phyloP scores from a whole-genome alignment of 2,329 filamentous ascomycete genomes.

The Ophiostoma australiae region DNA sequence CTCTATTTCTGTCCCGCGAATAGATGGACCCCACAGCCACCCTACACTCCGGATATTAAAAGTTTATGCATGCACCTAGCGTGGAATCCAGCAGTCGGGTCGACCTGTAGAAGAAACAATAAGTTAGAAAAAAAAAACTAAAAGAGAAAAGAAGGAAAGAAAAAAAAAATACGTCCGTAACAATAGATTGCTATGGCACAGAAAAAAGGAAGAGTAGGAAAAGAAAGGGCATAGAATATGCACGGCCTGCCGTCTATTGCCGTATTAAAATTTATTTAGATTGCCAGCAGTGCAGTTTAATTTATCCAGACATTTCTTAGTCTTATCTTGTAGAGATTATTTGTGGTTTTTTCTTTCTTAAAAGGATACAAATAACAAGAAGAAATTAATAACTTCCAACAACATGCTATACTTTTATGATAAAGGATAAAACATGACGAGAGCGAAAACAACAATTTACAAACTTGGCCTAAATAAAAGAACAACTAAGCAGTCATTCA shows the following conservation, averaged over 20 bases:
- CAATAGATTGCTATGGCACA: not conserved
- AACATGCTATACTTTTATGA: too few species aligned
- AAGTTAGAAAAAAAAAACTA: not conserved
- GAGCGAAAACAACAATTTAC: too few species aligned
- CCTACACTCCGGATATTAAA: conserved; percentile 26
- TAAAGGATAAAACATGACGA: too few species aligned
- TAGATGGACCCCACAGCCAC: conserved; percentile 18
- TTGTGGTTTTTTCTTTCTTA: too few species aligned
- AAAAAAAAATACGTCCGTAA: not conserved
- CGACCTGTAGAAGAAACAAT: not conserved
- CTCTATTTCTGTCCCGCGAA: conserved; percentile 11
- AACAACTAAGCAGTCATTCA: not conserved
- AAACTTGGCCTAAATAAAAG: not conserved
- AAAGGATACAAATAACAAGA: not conserved
- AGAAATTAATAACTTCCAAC: too few species aligned
- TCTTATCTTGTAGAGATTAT: too few species aligned
- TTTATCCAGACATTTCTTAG: not conserved
- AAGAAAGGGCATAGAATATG: not conserved
- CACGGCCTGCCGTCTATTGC: not conserved
- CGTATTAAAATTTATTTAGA: not conserved
- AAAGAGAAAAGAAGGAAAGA: not conserved
- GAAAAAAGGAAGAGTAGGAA: not conserved
- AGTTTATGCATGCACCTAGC: conserved; percentile 25
- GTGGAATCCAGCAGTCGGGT: conserved; percentile 17
- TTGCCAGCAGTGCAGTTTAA: not conserved